Evolutionary conservation across 208 protist genomes (phyloP).

Genomic region (Angomonas ambiguus): DNA sequence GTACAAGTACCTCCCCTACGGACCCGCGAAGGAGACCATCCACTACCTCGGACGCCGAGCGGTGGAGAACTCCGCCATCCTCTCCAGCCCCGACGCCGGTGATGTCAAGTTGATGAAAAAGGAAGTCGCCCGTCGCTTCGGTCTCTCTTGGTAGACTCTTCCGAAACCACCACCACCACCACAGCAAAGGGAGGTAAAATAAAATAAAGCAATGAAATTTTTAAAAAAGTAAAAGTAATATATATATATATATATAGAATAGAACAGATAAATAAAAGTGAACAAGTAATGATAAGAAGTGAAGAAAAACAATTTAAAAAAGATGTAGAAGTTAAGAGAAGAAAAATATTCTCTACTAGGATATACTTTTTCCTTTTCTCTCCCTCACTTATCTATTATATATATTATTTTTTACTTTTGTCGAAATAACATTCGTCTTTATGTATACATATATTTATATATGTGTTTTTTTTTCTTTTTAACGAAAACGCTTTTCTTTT

Average conservation of each 20-base stretch:
- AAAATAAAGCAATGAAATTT: neutral
- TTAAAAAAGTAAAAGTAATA: neutral
- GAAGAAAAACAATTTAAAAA: too few relatives aligned
- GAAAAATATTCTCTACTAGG: too few relatives aligned
- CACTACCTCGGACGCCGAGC: conserved; percentile 95
- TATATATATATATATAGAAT: neutral
- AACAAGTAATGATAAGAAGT: too few relatives aligned
- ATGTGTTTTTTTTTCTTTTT: conserved; percentile 1
- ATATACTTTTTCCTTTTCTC: conserved; percentile 3
- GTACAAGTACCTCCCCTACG: conserved; percentile 96
- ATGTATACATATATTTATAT: conserved; percentile 1
- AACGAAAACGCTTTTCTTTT: conserved; percentile 1
- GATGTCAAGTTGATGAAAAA: conserved; percentile 75
- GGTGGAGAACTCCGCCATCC: conserved; percentile 91
- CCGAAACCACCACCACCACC: too few relatives aligned
- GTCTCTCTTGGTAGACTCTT: conserved; percentile 11
- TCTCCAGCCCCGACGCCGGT: conserved; percentile 37
- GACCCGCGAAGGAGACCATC: conserved; percentile 93
- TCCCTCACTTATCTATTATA: neutral
- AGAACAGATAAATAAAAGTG: too few relatives aligned
- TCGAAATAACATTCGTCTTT: neutral
- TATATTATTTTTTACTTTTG: neutral
- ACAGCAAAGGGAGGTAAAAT: neutral
- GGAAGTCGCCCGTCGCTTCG: conserved; percentile 63
- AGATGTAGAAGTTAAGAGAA: too few relatives aligned